Evolutionary conservation across 2,329 filamentous ascomycete species (phyloP).

Genomic region (Nemania sp.): DNA sequence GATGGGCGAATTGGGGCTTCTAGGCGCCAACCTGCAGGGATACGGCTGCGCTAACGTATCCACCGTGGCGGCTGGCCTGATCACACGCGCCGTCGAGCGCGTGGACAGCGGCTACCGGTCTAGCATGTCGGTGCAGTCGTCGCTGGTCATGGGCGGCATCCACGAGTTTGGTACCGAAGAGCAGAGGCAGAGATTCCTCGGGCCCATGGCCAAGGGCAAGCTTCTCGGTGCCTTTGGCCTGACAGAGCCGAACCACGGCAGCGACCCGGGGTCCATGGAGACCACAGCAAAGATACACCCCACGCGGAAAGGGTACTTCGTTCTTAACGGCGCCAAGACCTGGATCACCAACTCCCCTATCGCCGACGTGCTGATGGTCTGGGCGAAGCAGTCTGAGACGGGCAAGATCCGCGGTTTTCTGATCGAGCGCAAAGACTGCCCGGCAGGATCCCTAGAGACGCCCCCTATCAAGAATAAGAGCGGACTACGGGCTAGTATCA

Average conservation of each 20-base stretch:
- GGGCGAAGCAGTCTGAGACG: conserved; percentile 89
- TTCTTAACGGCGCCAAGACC: conserved; percentile 81
- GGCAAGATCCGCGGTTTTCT: conserved; percentile 95
- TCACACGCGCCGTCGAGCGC: conserved; percentile 86
- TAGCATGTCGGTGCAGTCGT: conserved; percentile 91
- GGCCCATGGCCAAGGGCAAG: conserved; percentile 79
- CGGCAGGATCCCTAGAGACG: conserved; percentile 86
- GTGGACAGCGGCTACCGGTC: conserved; percentile 91
- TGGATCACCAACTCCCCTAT: conserved; percentile 97
- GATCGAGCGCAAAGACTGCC: conserved; percentile 82
- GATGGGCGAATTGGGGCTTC: conserved; percentile 89
- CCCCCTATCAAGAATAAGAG: conserved; percentile 95
- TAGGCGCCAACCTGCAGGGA: conserved; percentile 83
- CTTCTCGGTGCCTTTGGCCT: conserved; percentile 84
- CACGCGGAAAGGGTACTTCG: conserved; percentile 78
- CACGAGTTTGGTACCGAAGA: conserved; percentile 85
- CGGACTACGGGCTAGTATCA: conserved; percentile 88
- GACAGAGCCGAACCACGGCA: conserved; percentile 92
- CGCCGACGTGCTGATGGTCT: conserved; percentile 80
- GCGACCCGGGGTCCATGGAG: conserved; percentile 90
- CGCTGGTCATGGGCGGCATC: conserved; percentile 91
- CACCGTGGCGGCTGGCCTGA: conserved; percentile 84
- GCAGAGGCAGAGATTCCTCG: conserved; percentile 82
- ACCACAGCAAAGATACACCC: conserved; percentile 82
- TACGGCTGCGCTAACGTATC: conserved; percentile 88